A percentile compares a stretch with the other conserved stretches of the same genome.
phyloP scores from a whole-genome alignment of 2,329 filamentous ascomycete species.

The Bipolaris victoriae region DNA sequence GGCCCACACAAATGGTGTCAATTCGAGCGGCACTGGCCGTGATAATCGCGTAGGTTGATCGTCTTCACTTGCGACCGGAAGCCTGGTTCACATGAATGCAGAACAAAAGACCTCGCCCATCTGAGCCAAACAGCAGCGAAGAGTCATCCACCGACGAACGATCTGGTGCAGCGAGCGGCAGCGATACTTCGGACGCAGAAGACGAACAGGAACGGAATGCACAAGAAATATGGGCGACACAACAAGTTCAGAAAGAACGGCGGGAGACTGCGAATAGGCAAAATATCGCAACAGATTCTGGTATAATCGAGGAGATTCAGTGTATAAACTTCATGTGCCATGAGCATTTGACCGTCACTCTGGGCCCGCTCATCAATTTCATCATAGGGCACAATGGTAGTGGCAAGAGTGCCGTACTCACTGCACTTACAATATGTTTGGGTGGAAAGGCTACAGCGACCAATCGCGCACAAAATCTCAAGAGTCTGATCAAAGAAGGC shows the following conservation, averaged over 20 bases:
- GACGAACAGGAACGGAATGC: slow-evolving; percentile 26
- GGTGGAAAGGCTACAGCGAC: slow-evolving; percentile 92
- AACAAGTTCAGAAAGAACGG: slow-evolving; percentile 38
- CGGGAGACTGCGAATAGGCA: slow-evolving; percentile 26
- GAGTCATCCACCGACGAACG: slow-evolving; percentile 21
- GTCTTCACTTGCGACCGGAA: not conserved
- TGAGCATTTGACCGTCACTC: slow-evolving; percentile 74
- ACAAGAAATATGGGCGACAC: slow-evolving; percentile 37
- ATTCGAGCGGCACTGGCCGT: slow-evolving; percentile 14
- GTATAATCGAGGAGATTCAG: slow-evolving; percentile 85
- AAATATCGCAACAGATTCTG: slow-evolving; percentile 79
- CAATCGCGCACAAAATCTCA: slow-evolving; percentile 87
- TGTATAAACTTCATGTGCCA: slow-evolving; percentile 99
- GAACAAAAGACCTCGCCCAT: slow-evolving; percentile 41
- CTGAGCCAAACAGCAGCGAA: slow-evolving; percentile 31
- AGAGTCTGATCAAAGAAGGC: slow-evolving; percentile 89
- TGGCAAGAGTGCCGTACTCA: slow-evolving; percentile 94
- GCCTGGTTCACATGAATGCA: slow-evolving; percentile 24
- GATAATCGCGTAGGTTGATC: slow-evolving; percentile 30
- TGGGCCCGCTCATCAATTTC: slow-evolving; percentile 97
- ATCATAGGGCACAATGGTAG: slow-evolving; percentile 97
- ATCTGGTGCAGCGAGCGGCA: slow-evolving; percentile 15
- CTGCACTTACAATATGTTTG: slow-evolving; percentile 90
- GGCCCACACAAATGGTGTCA: slow-evolving; percentile 29
- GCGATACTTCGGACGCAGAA: slow-evolving; percentile 23